These are phyloP conservation scores for Gentiana straminea DNA, from an alignment of 257 asterid species.

Conservation along the genomic window DNA sequence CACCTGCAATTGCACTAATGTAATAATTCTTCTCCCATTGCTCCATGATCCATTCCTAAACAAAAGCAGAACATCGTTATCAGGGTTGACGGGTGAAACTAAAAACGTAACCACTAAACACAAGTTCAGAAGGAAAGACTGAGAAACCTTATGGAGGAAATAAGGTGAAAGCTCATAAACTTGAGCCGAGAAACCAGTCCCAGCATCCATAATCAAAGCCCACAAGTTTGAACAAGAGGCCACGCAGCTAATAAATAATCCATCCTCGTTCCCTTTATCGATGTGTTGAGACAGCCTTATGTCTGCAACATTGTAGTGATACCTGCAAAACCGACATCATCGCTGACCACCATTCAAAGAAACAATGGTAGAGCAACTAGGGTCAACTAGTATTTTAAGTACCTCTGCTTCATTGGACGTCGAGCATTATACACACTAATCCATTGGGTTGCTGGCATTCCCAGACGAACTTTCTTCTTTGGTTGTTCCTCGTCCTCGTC, in stretches of 20 bases:
- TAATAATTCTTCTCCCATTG: not conserved
- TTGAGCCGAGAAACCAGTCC: not conserved
- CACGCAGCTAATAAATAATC: conserved; percentile 2
- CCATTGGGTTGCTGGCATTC: conserved; percentile 5
- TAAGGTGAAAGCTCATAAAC: not conserved
- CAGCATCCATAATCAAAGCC: conserved; percentile 6
- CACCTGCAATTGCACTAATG: not conserved
- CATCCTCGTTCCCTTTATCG: not conserved
- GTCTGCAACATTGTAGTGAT: conserved; percentile 8
- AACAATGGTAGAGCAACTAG: not conserved
- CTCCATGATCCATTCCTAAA: not conserved
- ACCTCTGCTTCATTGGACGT: conserved; percentile 6
- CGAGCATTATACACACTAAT: conserved; percentile 5
- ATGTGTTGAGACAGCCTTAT: not conserved
- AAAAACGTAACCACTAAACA: no score
- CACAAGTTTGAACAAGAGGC: not conserved
- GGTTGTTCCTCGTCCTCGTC: conserved; percentile 5
- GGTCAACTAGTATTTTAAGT: not conserved
- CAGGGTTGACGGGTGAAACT: no score
- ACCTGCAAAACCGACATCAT: conserved; percentile 5
- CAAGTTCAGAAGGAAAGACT: no score
- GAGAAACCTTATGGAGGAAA: not conserved
- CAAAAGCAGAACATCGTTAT: no score
- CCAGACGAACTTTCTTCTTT: conserved; percentile 6
- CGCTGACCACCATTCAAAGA: not conserved